Percentiles rank a stretch among this genome's conserved stretches.
Evolutionary conservation across 2,329 filamentous ascomycete species (phyloP).

Genomic region (Calonectria multiphialidica): DNA sequence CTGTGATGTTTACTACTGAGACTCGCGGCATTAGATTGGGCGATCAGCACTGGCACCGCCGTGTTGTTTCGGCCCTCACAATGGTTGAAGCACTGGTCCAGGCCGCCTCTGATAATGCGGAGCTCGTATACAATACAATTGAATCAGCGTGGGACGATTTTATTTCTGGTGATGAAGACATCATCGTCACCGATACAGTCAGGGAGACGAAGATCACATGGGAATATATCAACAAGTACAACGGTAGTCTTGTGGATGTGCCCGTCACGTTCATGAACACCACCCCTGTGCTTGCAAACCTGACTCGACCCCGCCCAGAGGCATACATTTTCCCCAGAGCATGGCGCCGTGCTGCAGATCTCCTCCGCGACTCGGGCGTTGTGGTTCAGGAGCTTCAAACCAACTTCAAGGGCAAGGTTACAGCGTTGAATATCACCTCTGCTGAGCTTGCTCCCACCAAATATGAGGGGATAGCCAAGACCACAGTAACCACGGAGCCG

Average conservation of each 20-base stretch:
- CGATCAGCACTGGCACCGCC: constrained; percentile 48
- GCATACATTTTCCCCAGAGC: constrained; percentile 44
- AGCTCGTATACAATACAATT: constrained; percentile 33
- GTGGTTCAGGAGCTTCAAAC: constrained; percentile 32
- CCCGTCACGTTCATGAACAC: constrained; percentile 41
- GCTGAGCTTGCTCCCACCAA: background rate
- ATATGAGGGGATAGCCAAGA: background rate
- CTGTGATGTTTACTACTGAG: constrained; percentile 43
- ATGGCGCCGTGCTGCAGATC: constrained; percentile 39
- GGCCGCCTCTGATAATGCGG: constrained; percentile 38
- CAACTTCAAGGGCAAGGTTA: background rate
- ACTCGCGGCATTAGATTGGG: constrained; percentile 46
- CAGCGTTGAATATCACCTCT: background rate
- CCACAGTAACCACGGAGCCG: background rate
- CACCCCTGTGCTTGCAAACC: constrained; percentile 40
- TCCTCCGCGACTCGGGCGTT: constrained; percentile 38
- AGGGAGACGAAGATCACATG: constrained; percentile 40
- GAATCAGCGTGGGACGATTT: constrained; percentile 40
- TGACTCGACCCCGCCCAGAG: constrained; percentile 41
- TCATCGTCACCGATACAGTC: constrained; percentile 39
- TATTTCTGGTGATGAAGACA: constrained; percentile 38
- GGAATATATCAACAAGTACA: constrained; percentile 41
- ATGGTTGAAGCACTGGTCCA: constrained; percentile 43
- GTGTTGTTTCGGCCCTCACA: constrained; percentile 42
- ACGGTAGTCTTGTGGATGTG: constrained; percentile 38